Percentiles rank a stretch among this genome's conserved stretches.
These are phyloP conservation scores for Dictyostelium firmibasis DNA, from an alignment of 78 protist genomes.

Conservation along the genomic window DNA sequence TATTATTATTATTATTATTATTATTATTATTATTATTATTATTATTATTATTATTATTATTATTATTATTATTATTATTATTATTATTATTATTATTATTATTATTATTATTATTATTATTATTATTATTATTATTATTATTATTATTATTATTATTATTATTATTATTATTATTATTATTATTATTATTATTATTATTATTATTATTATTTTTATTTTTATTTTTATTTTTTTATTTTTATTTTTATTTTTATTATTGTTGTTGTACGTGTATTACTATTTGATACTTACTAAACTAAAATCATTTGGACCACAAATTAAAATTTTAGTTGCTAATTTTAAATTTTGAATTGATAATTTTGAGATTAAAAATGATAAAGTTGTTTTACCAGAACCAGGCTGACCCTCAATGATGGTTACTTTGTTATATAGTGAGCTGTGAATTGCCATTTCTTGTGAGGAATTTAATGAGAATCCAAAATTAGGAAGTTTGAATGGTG, in stretches of 20 bases:
- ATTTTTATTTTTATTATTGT: background rate
- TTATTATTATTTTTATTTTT: background rate
- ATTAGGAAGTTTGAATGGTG: background rate
- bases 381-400: slow-evolving; percentile 53
- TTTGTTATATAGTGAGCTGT: background rate
- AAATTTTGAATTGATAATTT: background rate
- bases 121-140: too few relatives aligned
- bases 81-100: slow-evolving; percentile 7
- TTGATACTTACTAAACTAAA: slow-evolving; percentile 16
- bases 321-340: background rate
- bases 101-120: too few relatives aligned
- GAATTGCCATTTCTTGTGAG: background rate
- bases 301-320: slow-evolving; percentile 66
- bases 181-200: background rate
- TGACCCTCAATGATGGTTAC: slow-evolving; percentile 41
- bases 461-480: background rate
- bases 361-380: background rate
- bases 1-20: too few relatives aligned
- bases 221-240: too few relatives aligned
- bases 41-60: background rate
- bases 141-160: too few relatives aligned
- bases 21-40: background rate
- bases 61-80: background rate
- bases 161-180: background rate
- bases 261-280: background rate